These are phyloP conservation scores for Heritiera fomes DNA, from an alignment of 345 rosid genomes.

Conservation along the genomic window DNA sequence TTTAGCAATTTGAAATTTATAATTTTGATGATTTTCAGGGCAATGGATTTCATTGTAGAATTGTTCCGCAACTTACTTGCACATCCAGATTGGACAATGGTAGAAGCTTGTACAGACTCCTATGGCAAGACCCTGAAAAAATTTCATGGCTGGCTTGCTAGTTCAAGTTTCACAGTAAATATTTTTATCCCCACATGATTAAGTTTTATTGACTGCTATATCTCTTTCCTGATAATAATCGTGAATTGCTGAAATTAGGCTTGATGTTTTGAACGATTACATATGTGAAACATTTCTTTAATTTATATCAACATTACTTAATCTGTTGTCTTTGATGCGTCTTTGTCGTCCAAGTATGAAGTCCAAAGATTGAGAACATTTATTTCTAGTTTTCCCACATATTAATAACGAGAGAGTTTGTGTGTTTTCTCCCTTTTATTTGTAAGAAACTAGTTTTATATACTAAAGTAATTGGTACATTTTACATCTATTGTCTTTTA, in stretches of 20 bases:
- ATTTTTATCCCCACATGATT: conserved; percentile 14
- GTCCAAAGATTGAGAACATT: not conserved
- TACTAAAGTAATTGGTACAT: not conserved
- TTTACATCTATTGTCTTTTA: not conserved
- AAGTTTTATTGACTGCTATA: not conserved
- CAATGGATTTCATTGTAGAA: conserved; percentile 94
- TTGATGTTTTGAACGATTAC: not conserved
- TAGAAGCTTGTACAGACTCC: conserved; percentile 82
- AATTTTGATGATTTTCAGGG: conserved; percentile 49
- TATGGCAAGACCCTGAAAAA: conserved; percentile 85
- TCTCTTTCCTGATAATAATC: not conserved
- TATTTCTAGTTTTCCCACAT: not conserved
- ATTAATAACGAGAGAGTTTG: not conserved
- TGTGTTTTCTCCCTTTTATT: not conserved
- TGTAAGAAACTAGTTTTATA: not conserved
- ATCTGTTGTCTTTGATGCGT: not conserved
- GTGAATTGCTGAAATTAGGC: not conserved
- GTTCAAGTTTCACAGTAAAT: conserved; percentile 79
- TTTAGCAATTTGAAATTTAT: not conserved
- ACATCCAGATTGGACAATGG: conserved; percentile 90
- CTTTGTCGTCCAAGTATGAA: not conserved
- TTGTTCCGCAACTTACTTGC: conserved; percentile 78
- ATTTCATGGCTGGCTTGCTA: conserved; percentile 96
- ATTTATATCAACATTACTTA: not conserved
- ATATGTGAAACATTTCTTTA: not conserved